Evolutionary conservation across 1,284 basidiomycete genomes (phyloP), one percentile per base, ranked within the genome.

Genomic region (Pterula multifida): DNA sequence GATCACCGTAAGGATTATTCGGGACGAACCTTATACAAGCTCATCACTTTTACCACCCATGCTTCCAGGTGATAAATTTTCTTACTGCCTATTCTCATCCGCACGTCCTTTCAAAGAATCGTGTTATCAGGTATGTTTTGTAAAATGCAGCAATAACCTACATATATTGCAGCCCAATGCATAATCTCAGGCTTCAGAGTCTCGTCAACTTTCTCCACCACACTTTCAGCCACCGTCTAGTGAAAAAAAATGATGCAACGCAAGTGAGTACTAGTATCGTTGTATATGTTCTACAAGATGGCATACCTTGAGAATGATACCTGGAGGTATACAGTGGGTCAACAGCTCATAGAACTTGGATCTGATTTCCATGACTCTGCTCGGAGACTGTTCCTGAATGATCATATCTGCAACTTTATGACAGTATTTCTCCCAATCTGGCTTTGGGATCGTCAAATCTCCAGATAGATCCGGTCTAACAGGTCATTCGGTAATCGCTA

Each of bases 351-450:
- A 99, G 49, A 98, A 76, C 68, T 95, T 97, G 32, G 79, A 78
- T 50, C 96, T 78, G 9, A 98, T 88, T 61, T 92, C 90, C 73
- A 98, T 87, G 48, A 98, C 80, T 50, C 84, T 80, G 53, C 85
- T 80, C 12, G 96, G 92, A n/a, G 84, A 80, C 66, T 98, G 96
- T 60, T 97, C 91, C 56, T 80, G 75, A n/a, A 98, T 69, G 57
- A 98, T 95, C 60, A 89, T 65, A 63, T 95, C 90, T n/a, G 90
- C 94, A 12, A 97, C 85, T 63, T 93, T 91, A 57, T 84, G 74
- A 58, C 92, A 94, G 63, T 97, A 98, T n/a, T 86, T 87, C 66
- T 99, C 95, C 96, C 96, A 99, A 62, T 99, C 96, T 12, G 96
- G 94, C 66, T 96, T 92, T 13, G 94, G 91, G 48, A 92, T 88